Conservation (phyloP, 345 rosid species). For the Schrenkiella parvula region DNA sequence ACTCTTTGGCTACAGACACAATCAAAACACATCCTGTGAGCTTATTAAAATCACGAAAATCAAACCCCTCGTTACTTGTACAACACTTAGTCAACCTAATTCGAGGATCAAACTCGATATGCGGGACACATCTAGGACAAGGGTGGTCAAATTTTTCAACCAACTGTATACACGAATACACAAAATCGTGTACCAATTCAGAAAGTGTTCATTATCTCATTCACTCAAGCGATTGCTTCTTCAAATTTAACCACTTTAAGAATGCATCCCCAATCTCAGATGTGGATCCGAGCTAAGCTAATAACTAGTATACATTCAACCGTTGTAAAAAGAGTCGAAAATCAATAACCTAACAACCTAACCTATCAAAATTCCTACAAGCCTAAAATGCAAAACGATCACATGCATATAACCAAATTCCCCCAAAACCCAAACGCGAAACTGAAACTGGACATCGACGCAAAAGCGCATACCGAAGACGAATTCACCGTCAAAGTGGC, state of each 20-base stretch:
- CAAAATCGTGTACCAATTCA: background rate
- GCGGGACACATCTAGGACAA: background rate
- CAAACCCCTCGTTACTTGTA: background rate
- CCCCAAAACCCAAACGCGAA: background rate
- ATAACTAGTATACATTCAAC: background rate
- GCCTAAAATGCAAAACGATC: background rate
- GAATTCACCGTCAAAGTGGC: slow-evolving; percentile 54
- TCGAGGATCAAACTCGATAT: background rate
- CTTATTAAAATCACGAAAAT: background rate
- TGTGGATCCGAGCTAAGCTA: background rate
- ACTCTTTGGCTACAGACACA: slow-evolving; percentile 48
- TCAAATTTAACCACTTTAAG: background rate
- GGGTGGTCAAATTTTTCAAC: background rate
- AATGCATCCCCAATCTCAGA: background rate
- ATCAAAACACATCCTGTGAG: background rate
- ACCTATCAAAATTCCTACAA: background rate
- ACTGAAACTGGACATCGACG: background rate
- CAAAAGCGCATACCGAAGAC: slow-evolving; percentile 38
- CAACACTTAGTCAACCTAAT: background rate
- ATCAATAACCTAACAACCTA: background rate
- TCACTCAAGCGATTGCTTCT: background rate
- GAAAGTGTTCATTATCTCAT: background rate
- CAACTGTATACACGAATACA: background rate
- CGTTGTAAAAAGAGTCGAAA: background rate
- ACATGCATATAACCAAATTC: background rate